Evolutionary conservation across 2,329 filamentous ascomycete species (phyloP).

Genomic region (Ceratocystis ficicola): DNA sequence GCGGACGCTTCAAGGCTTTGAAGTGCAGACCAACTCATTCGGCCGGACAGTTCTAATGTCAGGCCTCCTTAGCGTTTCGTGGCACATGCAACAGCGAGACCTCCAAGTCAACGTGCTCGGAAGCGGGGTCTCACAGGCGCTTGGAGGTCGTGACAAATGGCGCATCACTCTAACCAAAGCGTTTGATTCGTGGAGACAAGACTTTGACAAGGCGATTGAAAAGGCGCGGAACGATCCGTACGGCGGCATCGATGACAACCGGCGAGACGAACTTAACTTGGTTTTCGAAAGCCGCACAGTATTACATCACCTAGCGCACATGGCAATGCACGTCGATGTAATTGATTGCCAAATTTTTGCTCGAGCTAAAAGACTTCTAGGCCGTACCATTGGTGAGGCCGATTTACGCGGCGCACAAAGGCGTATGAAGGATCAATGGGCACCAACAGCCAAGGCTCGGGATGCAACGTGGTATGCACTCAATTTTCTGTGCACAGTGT

Average conservation of each 20-base stretch:
- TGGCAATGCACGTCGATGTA: constrained; percentile 95
- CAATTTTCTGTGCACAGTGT: constrained; percentile 74
- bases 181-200: constrained; percentile 85
- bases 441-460: constrained; percentile 71
- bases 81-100: constrained; percentile 96
- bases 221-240: constrained; percentile 47
- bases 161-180: constrained; percentile 70
- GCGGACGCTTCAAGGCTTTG: constrained; percentile 71
- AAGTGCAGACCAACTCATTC: constrained; percentile 83
- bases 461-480: constrained; percentile 89
- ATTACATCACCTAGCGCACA: constrained; percentile 85
- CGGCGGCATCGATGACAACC: constrained; percentile 16
- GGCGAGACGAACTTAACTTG: constrained; percentile 29
- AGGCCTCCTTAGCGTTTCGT: constrained; percentile 81
- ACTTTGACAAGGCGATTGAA: constrained; percentile 76
- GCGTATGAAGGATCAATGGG: constrained; percentile 82
- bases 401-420: constrained; percentile 70
- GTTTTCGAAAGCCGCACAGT: constrained; percentile 83
- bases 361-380: constrained; percentile 70
- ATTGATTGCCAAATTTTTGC: constrained; percentile 97
- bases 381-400: constrained; percentile 67
- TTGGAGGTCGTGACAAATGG: constrained; percentile 87
- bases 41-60: constrained; percentile 90
- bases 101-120: constrained; percentile 80
- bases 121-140: constrained; percentile 55